phyloP scores from a whole-genome alignment of 2,329 filamentous ascomycete species.

The Huntiella bhutanensis region DNA sequence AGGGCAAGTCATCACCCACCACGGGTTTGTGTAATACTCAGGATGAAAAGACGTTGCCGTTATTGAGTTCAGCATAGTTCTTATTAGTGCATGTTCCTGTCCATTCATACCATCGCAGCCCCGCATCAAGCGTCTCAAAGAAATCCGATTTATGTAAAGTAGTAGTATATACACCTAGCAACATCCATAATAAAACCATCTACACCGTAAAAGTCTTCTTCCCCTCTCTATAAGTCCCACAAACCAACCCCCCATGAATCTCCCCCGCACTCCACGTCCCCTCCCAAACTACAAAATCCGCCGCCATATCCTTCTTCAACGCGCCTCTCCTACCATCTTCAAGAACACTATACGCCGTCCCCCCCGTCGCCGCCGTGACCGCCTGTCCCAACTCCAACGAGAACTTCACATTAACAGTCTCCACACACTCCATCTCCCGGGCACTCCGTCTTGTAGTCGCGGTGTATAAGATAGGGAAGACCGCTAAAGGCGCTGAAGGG shows the following conservation, averaged over 20 bases:
- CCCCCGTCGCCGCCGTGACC: constrained; percentile 32
- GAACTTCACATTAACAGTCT: constrained; percentile 32
- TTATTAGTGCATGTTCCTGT: too few species aligned
- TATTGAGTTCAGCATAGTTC: too few species aligned
- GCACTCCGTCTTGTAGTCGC: constrained; percentile 38
- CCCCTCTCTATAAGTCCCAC: constrained; percentile 36
- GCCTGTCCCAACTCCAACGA: constrained; percentile 33
- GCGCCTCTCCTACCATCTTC: constrained; percentile 34
- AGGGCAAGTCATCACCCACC: too few species aligned
- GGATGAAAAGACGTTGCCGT: too few species aligned
- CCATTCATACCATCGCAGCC: too few species aligned
- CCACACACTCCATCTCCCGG: constrained; percentile 24
- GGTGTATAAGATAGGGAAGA: constrained; percentile 38
- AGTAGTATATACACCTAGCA: too few species aligned
- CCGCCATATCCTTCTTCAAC: constrained; percentile 31
- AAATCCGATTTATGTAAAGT: too few species aligned
- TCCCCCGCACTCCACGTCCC: constrained; percentile 28
- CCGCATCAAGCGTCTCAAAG: too few species aligned
- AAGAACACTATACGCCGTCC: constrained; percentile 39
- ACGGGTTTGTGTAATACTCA: too few species aligned
- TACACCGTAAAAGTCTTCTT: constrained; percentile 18
- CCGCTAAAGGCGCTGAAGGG: constrained; percentile 36
- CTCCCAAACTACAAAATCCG: constrained; percentile 33
- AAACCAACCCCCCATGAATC: constrained; percentile 26
- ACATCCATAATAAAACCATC: background rate